These are phyloP conservation scores for Mycena sp. DNA, from an alignment of 1,284 basidiomycete species.

Conservation along the genomic window DNA sequence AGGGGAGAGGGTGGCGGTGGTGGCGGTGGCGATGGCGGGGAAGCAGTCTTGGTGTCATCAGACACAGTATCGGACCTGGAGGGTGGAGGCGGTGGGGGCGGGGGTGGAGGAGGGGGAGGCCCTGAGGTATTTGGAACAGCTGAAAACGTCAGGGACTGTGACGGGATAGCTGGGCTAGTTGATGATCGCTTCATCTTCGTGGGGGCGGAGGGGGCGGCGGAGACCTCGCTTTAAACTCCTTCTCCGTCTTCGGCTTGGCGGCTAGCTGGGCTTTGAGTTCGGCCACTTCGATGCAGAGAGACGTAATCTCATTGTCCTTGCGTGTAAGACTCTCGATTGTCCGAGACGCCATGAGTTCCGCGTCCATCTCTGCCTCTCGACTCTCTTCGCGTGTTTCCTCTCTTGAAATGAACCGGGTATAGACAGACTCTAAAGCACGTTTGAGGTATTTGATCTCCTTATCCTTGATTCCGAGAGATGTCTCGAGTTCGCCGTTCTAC, in stretches of 20 bases:
- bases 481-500: conserved; percentile 63
- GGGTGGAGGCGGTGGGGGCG: conserved; percentile 39
- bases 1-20: conserved; percentile 36
- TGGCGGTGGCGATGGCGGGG: conserved; percentile 18
- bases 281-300: conserved; percentile 61
- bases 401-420: conserved; percentile 73
- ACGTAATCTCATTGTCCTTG: conserved; percentile 75
- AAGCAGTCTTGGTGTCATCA: background rate
- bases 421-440: conserved; percentile 86
- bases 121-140: conserved; percentile 4
- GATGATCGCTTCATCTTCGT: conserved; percentile 42
- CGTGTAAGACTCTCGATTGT: conserved; percentile 76
- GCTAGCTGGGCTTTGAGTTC: conserved; percentile 61
- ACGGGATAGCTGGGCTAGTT: conserved; percentile 12
- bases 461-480: conserved; percentile 60
- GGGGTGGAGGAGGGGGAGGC: conserved; percentile 29
- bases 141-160: conserved; percentile 1
- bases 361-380: conserved; percentile 65
- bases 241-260: conserved; percentile 69
- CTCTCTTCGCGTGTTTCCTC: conserved; percentile 57
- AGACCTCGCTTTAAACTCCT: conserved; percentile 75
- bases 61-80: conserved; percentile 20
- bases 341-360: conserved; percentile 74
- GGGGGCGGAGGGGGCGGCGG: conserved; percentile 73
- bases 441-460: conserved; percentile 84